Percentiles rank a stretch among this genome's conserved stretches.
These are phyloP conservation scores for Astrothelium subdiscretum DNA, from an alignment of 495 filamentous ascomycete species.

Conservation along the genomic window DNA sequence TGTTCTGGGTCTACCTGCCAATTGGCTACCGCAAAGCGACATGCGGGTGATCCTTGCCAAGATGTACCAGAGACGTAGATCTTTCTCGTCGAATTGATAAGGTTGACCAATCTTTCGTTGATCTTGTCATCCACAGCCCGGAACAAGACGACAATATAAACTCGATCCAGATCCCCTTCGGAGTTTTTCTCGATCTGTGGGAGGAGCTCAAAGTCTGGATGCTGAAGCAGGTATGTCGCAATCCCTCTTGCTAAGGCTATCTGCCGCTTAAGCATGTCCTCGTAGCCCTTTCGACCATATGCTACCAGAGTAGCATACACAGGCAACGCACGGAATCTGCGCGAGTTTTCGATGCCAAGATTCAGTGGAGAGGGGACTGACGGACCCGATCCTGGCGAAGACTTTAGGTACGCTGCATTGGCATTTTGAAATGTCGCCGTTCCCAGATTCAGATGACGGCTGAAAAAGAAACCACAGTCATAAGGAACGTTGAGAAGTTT, in stretches of 20 bases:
- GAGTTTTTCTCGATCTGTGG: conserved; percentile 31
- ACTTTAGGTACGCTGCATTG: conserved; percentile 69
- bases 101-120: conserved; percentile 51
- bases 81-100: conserved; percentile 60
- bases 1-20: conserved; percentile 56
- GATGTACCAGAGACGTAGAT: conserved; percentile 76
- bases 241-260: conserved; percentile 58
- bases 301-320: conserved; percentile 72
- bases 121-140: conserved; percentile 55
- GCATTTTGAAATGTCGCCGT: conserved; percentile 65
- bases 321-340: conserved; percentile 79
- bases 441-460: conserved; percentile 45
- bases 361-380: conserved; percentile 71
- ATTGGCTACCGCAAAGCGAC: conserved; percentile 70
- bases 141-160: conserved; percentile 74
- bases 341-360: conserved; percentile 82
- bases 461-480: conserved; percentile 84
- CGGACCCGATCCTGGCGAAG: conserved; percentile 17
- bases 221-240: conserved; percentile 47
- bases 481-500: conserved; percentile 95
- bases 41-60: conserved; percentile 62
- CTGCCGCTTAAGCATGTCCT: conserved; percentile 59
- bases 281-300: conserved; percentile 61
- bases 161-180: conserved; percentile 32
- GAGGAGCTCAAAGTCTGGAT: conserved; percentile 53